Percentiles rank a stretch among this genome's conserved stretches.
phyloP scores from a whole-genome alignment of 1,139 yeast genomes.

The Saccharomyces pastorianus region DNA sequence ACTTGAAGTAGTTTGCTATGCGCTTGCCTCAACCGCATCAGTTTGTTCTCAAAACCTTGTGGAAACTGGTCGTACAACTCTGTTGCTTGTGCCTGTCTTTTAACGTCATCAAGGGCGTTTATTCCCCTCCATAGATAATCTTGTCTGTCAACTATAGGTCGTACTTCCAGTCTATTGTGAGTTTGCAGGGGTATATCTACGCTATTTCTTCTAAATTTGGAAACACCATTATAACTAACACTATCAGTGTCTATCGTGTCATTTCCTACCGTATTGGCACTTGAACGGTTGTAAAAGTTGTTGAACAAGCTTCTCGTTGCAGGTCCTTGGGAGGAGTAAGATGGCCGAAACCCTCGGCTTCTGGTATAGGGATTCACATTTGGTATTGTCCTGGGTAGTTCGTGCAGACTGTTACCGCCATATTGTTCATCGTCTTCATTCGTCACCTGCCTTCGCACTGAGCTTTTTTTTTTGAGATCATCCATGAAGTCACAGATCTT shows the following conservation, averaged over 20 bases:
- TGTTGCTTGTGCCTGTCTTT: conserved; percentile 51
- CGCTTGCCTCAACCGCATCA: conserved; percentile 46
- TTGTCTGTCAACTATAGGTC: conserved; percentile 51
- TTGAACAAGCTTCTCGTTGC: background rate
- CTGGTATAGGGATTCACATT: background rate
- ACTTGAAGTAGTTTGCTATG: conserved; percentile 54
- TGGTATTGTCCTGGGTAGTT: conserved; percentile 2
- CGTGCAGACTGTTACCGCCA: background rate
- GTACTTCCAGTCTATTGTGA: conserved; percentile 34
- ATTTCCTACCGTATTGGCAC: background rate
- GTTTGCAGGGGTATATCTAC: background rate
- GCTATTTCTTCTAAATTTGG: background rate
- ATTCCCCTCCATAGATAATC: conserved; percentile 80
- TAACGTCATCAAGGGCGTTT: conserved; percentile 71
- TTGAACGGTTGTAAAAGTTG: background rate
- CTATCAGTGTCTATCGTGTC: background rate
- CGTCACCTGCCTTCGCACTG: conserved; percentile 2
- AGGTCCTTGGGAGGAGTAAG: background rate
- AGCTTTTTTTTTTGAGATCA: background rate
- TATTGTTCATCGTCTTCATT: conserved; percentile 1
- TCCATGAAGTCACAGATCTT: background rate
- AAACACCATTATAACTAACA: background rate
- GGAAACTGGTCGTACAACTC: conserved; percentile 44
- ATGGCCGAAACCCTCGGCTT: background rate
- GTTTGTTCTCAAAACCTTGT: conserved; percentile 47